Evolutionary conservation across 2,329 filamentous ascomycete genomes (phyloP).

Genomic region (Ophiobolus disseminans): DNA sequence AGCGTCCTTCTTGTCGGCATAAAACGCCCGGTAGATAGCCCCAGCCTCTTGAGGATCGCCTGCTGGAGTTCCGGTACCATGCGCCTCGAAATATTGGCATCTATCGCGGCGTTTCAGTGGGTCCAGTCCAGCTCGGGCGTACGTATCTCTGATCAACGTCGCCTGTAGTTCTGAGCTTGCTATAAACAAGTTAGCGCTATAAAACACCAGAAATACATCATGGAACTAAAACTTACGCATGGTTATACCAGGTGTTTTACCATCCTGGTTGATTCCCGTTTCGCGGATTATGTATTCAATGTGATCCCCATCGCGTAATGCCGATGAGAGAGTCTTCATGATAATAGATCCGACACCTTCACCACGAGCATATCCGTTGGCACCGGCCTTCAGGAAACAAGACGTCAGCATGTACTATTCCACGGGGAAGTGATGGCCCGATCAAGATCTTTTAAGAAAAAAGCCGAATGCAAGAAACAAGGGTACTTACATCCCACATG

Average conservation of each 20-base stretch:
- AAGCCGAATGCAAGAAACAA: no score
- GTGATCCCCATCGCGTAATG: slow-evolving; percentile 37
- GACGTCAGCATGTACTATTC: no score
- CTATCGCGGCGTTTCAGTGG: slow-evolving; percentile 45
- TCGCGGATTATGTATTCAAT: slow-evolving; percentile 42
- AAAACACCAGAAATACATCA: no score
- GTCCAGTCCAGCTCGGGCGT: slow-evolving; percentile 42
- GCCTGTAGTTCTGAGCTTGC: slow-evolving; percentile 54
- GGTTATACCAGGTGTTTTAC: slow-evolving; percentile 46
- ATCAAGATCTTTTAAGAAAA: no score
- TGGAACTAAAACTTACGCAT: no score
- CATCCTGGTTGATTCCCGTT: slow-evolving; percentile 17
- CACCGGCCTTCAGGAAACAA: no score
- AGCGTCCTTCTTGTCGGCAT: no score
- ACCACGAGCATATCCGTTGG: slow-evolving; percentile 32
- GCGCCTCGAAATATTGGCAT: slow-evolving; percentile 42
- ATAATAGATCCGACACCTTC: slow-evolving; percentile 27
- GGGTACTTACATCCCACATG: slow-evolving; percentile 17
- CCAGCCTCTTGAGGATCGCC: slow-evolving; percentile 45
- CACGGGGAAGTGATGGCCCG: no score
- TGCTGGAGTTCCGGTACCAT: slow-evolving; percentile 65
- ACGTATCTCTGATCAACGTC: slow-evolving; percentile 31
- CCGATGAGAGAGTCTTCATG: slow-evolving; percentile 55
- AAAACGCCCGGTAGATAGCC: slow-evolving; percentile 13
- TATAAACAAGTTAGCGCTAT: no score